Base-by-base conservation (phyloP, 2,329 filamentous ascomycete genomes). In the Trichoderma atrobrunneum region DNA sequence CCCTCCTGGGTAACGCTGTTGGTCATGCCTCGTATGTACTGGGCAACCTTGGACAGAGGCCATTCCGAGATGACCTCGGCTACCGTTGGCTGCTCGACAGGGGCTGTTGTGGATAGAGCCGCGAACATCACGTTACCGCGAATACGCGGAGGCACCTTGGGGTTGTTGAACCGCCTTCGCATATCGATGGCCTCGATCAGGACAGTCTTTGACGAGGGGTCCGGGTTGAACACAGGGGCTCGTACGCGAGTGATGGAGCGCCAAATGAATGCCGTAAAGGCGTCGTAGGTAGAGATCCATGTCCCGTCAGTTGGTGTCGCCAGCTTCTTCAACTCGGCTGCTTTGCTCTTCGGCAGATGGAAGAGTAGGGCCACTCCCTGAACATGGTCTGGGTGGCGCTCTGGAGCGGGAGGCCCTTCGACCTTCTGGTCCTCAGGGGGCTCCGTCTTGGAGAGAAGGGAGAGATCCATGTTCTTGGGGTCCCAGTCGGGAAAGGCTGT, bases 261-360 rank as follows among this genome's bases (percentile, higher is more conserved):
- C 70, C 70, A 71, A 2, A 71, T 71, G 5, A 67, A 71, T 16
- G 70, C 70, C 0, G 63, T 5, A 1, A 71, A 66, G 54, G 70
- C 70, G 3, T 71, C 70, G 4, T 71, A 71, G 8, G 70, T 71
- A 2, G 70, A 71, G 34, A 71, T 34, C 63, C 70, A 67, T 28
- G 51, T 3, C 2, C 70, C 70, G 10, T 71, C 70, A 1, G 39
- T 57, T 16, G 70, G 62, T n/a, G 32, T 16, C 0, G 70, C 70
- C n/a, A 71, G 2, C 21, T 48, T 71, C 48, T 71, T 71, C 51
- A 71, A 3, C 14, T 71, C 70, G 6, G 51, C 70, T 0, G 54
- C 70, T 28, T 71, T 71, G 34, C 61, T 71, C 36, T 66, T 66
- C 0, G 51, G 63, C 26, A 67, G 5, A 1, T 71, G 63, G 62